phyloP scores from a whole-genome alignment of 1,284 basidiomycete species.

The Tilletia indica region DNA sequence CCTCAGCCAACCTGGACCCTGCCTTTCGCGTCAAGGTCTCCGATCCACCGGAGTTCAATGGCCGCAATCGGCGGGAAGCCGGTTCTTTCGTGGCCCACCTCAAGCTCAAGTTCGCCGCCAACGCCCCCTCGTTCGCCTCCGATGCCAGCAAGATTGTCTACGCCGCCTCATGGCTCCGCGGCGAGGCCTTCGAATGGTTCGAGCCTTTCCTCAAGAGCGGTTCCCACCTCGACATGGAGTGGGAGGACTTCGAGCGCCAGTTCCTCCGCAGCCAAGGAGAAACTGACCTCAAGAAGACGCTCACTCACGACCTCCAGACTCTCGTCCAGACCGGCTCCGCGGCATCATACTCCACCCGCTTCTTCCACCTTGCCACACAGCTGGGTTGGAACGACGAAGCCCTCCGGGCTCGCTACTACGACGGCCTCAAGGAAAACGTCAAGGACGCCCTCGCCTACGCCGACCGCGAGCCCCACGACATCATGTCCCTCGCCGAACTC shows the following conservation, averaged over 20 bases:
- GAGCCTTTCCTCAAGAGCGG: neutral
- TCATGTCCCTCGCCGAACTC: neutral
- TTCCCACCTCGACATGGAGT: neutral
- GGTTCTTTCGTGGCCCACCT: too few species aligned
- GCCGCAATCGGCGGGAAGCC: neutral
- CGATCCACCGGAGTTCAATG: neutral
- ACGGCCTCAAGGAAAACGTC: neutral
- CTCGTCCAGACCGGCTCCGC: conserved; percentile 13
- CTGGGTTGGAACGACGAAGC: conserved; percentile 6
- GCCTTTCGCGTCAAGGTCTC: too few species aligned
- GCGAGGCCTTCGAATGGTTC: conserved; percentile 2
- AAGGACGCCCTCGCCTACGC: neutral
- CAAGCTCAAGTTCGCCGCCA: too few species aligned
- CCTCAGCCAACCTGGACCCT: too few species aligned
- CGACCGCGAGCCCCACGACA: neutral
- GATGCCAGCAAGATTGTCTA: neutral
- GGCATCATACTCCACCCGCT: neutral
- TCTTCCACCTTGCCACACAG: neutral
- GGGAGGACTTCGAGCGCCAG: neutral
- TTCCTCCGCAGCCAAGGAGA: neutral
- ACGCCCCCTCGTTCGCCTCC: too few species aligned
- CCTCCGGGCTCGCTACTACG: conserved; percentile 1
- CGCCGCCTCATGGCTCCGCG: neutral
- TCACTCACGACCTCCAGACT: neutral
- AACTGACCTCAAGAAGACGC: neutral